Evolutionary conservation across 83 land plant genomes (phyloP).

Genomic region (Isoetes engelmannii): DNA sequence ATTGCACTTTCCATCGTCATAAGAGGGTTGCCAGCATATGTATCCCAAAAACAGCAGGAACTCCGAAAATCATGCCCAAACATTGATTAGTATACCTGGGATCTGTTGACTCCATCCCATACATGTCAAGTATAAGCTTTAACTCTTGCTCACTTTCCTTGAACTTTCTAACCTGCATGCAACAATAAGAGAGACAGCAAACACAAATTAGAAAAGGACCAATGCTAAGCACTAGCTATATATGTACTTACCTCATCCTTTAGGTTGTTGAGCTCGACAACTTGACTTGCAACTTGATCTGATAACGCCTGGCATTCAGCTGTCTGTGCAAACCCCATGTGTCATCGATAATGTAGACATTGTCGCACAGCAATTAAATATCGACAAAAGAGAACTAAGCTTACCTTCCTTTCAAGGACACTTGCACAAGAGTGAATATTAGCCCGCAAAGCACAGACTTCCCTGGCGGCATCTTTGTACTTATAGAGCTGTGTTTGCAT

Average conservation of each 20-base stretch:
- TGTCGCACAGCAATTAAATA: neutral
- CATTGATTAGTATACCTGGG: slow-evolving; percentile 32
- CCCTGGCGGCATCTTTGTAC: slow-evolving; percentile 69
- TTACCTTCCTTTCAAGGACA: slow-evolving; percentile 71
- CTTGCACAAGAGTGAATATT: slow-evolving; percentile 55
- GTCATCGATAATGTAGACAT: neutral
- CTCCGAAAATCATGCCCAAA: too few species aligned
- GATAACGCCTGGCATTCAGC: slow-evolving; percentile 49
- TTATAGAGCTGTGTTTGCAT: slow-evolving; percentile 74
- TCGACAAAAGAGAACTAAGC: neutral
- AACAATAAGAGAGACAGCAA: neutral
- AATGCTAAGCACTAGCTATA: neutral
- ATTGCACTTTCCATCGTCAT: too few species aligned
- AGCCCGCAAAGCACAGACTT: slow-evolving; percentile 66
- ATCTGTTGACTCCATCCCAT: slow-evolving; percentile 56
- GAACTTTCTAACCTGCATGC: slow-evolving; percentile 50
- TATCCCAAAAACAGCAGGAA: too few species aligned
- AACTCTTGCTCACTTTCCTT: slow-evolving; percentile 64
- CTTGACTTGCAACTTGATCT: slow-evolving; percentile 47
- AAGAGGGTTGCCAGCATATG: too few species aligned
- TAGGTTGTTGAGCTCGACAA: slow-evolving; percentile 49
- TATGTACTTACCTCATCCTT: slow-evolving; percentile 48
- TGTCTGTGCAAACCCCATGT: slow-evolving; percentile 34
- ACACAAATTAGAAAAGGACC: neutral
- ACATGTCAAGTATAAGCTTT: slow-evolving; percentile 67